Base-by-base conservation (phyloP, 352 stramenopile genomes). In the Pythium periplocum region DNA sequence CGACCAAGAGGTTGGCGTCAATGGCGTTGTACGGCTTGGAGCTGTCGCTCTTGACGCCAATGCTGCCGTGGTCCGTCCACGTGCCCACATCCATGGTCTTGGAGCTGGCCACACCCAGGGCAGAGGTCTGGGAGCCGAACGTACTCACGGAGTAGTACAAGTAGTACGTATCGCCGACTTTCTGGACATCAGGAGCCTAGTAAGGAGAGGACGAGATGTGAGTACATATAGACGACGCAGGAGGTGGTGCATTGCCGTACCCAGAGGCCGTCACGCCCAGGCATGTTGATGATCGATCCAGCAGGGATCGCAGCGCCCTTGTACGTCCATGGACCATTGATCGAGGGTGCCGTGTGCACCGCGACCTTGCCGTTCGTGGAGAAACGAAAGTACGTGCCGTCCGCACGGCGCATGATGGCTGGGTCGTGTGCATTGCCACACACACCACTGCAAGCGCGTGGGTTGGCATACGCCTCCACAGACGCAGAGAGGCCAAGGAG, bases 311-410 rank as follows among this genome's bases (percentile, higher is more conserved):
- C 69, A 26, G 69, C 66, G 2, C 69, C 72, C 34, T 71, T 49
- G 51, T 83, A 79, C 31, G 61, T 67, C 72, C 69, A 83, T 4
- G 72, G 69, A 7, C 72, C 69, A 0, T 48, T 67, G 11, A 83
- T 62, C 26, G 62, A 45, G 7, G 69, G 64, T 2, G 72, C 67
- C 2, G 72, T 71, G 53, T 83, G 72, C 35, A 83, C 66, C 5
- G 72, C 66, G 43, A 83, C 73, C 45, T 78, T 75, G 53, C 62
- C 66, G n/a, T 70, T 70, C 0, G 73, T 83, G 2, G 68, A 78
- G 63, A 83, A 80, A 31, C 69, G 69, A 51, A 78, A 83, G 58
- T 83, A 83, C 11, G 62, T 83, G 51, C 73, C 70, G 49, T 83
- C 65, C 9, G 39, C 35, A 30, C 68, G 64, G 30, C 70, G 68